Conservation (phyloP, 768 basidiomycete genomes). For the Paxillus ammoniavirescens region DNA sequence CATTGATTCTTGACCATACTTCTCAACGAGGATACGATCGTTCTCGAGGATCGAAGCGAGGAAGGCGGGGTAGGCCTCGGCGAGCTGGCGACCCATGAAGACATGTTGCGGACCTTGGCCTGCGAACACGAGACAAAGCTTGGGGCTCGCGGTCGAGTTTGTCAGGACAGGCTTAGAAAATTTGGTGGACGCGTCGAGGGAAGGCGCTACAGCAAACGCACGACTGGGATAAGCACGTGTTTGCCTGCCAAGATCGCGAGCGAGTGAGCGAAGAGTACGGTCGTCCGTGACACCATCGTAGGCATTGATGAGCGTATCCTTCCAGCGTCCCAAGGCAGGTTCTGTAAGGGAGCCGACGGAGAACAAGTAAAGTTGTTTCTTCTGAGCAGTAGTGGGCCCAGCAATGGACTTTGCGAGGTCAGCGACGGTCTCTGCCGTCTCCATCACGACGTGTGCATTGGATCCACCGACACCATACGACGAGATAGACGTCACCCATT, state of each 20-base stretch:
- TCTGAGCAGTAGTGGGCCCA: not conserved
- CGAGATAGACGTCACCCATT: conserved; percentile 32
- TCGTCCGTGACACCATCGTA: conserved; percentile 20
- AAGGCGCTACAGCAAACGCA: conserved; percentile 23
- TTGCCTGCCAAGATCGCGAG: conserved; percentile 28
- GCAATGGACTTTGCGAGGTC: conserved; percentile 9
- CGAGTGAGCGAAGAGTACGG: conserved; percentile 23
- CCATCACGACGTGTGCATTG: conserved; percentile 33
- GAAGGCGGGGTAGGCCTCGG: conserved; percentile 31
- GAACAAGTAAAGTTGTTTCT: conserved; percentile 24
- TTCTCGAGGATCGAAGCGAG: conserved; percentile 29
- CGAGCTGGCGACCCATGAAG: conserved; percentile 37
- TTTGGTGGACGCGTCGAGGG: conserved; percentile 21
- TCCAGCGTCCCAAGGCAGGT: conserved; percentile 23
- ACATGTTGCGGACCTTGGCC: conserved; percentile 37
- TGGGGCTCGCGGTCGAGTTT: conserved; percentile 22
- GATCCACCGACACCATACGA: conserved; percentile 36
- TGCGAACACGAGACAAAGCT: conserved; percentile 34
- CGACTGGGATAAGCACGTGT: conserved; percentile 30
- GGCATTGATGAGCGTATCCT: conserved; percentile 14
- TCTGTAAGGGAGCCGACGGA: conserved; percentile 30
- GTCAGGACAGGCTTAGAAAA: conserved; percentile 30
- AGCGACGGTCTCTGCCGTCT: conserved; percentile 18
- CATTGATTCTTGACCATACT: conserved; percentile 29
- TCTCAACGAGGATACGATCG: conserved; percentile 31